A percentile compares a stretch with the other conserved stretches of the same genome.
Evolutionary conservation across 1,284 basidiomycete genomes (phyloP).

Genomic region (Rhodotorula glutinis): DNA sequence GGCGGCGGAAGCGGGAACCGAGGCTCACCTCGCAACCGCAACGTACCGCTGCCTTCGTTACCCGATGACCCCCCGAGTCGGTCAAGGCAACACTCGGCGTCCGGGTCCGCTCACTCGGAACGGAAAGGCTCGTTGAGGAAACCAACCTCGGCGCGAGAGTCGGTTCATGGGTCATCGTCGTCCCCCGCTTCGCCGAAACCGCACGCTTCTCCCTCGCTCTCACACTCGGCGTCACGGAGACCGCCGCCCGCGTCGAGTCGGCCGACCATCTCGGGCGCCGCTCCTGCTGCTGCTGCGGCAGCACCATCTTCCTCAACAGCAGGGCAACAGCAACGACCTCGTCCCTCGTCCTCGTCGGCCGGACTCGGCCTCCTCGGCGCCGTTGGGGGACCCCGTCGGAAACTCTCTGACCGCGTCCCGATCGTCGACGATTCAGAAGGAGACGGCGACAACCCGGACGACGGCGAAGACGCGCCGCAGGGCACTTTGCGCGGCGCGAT

Average conservation of each 20-base stretch:
- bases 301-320: not conserved
- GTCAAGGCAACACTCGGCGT: slow-evolving; percentile 18
- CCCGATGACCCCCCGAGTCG: not conserved
- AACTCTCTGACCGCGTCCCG: slow-evolving; percentile 19
- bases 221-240: not conserved
- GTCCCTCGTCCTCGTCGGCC: not conserved
- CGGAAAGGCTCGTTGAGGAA: not conserved
- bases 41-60: slow-evolving; percentile 9
- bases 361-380: not conserved
- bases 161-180: not conserved
- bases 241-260: no score
- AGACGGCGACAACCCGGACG: slow-evolving; percentile 15
- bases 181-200: not conserved
- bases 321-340: not conserved
- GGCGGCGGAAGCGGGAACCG: not conserved
- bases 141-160: not conserved
- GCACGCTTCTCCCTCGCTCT: not conserved
- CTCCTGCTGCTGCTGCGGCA: not conserved
- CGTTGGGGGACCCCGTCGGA: slow-evolving; percentile 3
- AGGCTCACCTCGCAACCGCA: slow-evolving; percentile 15
- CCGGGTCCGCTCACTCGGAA: not conserved
- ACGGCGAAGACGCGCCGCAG: not conserved
- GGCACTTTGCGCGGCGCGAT: not conserved
- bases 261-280: not conserved
- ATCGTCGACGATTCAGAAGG: slow-evolving; percentile 26